These are phyloP conservation scores for Colletotrichum plurivorum DNA, from an alignment of 2,329 filamentous ascomycete genomes.

Conservation along the genomic window DNA sequence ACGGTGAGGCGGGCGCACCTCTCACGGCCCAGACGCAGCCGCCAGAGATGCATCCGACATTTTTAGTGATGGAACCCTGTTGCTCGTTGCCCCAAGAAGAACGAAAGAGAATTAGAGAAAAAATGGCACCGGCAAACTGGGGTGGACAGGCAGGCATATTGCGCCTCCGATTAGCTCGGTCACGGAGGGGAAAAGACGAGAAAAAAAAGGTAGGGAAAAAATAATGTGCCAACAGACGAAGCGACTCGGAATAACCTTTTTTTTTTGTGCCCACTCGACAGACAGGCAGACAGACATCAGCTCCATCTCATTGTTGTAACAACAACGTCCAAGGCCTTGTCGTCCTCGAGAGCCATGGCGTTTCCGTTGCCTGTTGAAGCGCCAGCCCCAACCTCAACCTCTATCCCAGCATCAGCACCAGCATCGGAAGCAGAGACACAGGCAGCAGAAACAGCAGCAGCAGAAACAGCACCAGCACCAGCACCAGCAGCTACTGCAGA, in stretches of 20 bases:
- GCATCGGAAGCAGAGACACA: not conserved
- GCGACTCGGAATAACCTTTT: conserved; percentile 27
- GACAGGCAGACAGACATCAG: not conserved
- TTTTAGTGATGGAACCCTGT: conserved; percentile 28
- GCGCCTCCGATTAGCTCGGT: conserved; percentile 9
- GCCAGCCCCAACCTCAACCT: not conserved
- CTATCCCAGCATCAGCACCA: not conserved
- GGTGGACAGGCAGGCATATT: not conserved
- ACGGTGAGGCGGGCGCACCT: too few species aligned
- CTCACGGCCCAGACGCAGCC: not conserved
- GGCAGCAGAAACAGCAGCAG: conserved; percentile 4
- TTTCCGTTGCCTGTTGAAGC: conserved; percentile 17
- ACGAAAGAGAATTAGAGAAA: not conserved
- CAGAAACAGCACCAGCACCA: not conserved
- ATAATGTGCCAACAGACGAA: conserved; percentile 5
- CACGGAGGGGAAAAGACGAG: not conserved
- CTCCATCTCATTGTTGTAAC: not conserved
- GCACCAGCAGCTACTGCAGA: conserved; percentile 3
- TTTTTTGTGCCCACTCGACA: conserved; percentile 7
- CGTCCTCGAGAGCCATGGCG: conserved; percentile 13
- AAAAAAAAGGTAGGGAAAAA: conserved; percentile 1
- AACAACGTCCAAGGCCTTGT: not conserved
- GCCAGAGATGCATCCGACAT: conserved; percentile 4
- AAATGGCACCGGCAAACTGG: conserved; percentile 9
- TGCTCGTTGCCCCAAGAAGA: not conserved